Percentiles rank a stretch among this genome's conserved stretches.
phyloP scores from a whole-genome alignment of 805 yeast genomes.

The Phaffomyces opuntiae region DNA sequence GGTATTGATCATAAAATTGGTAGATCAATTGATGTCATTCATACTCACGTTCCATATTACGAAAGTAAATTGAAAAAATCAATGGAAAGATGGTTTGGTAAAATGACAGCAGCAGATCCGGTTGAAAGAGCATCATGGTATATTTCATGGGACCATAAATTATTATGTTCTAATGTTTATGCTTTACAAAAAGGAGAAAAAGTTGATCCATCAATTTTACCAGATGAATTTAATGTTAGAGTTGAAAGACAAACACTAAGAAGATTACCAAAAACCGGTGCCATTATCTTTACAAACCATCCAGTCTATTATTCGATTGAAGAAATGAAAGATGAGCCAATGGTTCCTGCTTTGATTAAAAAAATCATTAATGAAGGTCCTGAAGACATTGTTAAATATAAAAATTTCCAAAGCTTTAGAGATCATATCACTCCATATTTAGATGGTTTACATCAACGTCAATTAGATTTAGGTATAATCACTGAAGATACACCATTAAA shows the following conservation, averaged over 20 bases:
- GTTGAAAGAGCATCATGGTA: slow-evolving; percentile 76
- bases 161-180: slow-evolving; percentile 50
- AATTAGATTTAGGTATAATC: slow-evolving; percentile 49
- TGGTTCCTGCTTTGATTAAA: slow-evolving; percentile 58
- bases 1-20: slow-evolving; percentile 57
- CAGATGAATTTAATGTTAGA: slow-evolving; percentile 54
- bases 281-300: slow-evolving; percentile 69
- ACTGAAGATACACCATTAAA: slow-evolving; percentile 47
- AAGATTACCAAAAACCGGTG: slow-evolving; percentile 55
- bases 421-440: slow-evolving; percentile 54
- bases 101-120: slow-evolving; percentile 52
- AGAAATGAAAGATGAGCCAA: slow-evolving; percentile 76
- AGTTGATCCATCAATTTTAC: slow-evolving; percentile 36
- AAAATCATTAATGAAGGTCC: slow-evolving; percentile 64
- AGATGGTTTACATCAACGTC: slow-evolving; percentile 50
- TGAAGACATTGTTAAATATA: slow-evolving; percentile 56
- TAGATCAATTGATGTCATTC: slow-evolving; percentile 54
- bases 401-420: slow-evolving; percentile 50
- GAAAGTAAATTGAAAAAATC: slow-evolving; percentile 56
- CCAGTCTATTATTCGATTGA: slow-evolving; percentile 74
- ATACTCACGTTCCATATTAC: slow-evolving; percentile 64
- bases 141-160: slow-evolving; percentile 65
- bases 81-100: slow-evolving; percentile 67
- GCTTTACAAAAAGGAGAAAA: slow-evolving; percentile 39
- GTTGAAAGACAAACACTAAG: slow-evolving; percentile 70